These are phyloP conservation scores for Aspergillus pseudoterreus DNA, from an alignment of 2,329 filamentous ascomycete species.

Conservation along the genomic window DNA sequence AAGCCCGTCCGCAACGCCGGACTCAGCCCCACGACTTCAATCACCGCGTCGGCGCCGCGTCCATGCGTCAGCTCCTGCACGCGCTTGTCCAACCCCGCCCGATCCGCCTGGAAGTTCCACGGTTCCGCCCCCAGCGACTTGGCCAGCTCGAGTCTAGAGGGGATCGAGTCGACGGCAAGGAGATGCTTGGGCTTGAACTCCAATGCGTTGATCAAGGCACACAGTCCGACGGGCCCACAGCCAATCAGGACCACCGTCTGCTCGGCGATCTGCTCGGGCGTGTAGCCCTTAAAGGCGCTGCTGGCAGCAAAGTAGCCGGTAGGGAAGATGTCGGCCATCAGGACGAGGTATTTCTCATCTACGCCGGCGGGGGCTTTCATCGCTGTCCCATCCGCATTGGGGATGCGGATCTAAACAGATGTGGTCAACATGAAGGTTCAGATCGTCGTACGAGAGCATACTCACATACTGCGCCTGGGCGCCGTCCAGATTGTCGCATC, in stretches of 20 bases:
- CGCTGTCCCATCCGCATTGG: constrained; percentile 75
- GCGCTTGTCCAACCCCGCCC: constrained; percentile 61
- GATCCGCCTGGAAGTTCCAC: constrained; percentile 70
- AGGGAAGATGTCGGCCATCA: constrained; percentile 94
- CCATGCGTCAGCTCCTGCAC: constrained; percentile 74
- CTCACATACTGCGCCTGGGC: constrained; percentile 72
- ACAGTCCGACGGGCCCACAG: constrained; percentile 81
- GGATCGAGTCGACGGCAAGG: constrained; percentile 75
- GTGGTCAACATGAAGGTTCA: background rate
- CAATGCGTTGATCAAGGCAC: constrained; percentile 73
- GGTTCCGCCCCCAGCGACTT: constrained; percentile 73
- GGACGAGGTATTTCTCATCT: constrained; percentile 68
- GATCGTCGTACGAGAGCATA: background rate
- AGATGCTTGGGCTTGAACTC: constrained; percentile 71
- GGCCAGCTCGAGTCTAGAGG: constrained; percentile 70
- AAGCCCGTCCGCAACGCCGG: constrained; percentile 67
- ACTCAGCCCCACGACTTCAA: constrained; percentile 72
- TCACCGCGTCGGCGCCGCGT: constrained; percentile 78
- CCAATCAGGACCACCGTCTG: constrained; percentile 76
- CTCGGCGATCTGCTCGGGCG: constrained; percentile 55
- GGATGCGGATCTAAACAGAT: constrained; percentile 60
- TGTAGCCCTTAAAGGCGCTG: constrained; percentile 68
- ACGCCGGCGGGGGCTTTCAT: constrained; percentile 69
- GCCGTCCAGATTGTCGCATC: constrained; percentile 65
- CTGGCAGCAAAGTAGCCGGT: constrained; percentile 76